Percentiles rank a stretch among this genome's conserved stretches.
These are phyloP conservation scores for Ehretia macrophylla DNA, from an alignment of 257 asterid genomes.

Conservation along the genomic window DNA sequence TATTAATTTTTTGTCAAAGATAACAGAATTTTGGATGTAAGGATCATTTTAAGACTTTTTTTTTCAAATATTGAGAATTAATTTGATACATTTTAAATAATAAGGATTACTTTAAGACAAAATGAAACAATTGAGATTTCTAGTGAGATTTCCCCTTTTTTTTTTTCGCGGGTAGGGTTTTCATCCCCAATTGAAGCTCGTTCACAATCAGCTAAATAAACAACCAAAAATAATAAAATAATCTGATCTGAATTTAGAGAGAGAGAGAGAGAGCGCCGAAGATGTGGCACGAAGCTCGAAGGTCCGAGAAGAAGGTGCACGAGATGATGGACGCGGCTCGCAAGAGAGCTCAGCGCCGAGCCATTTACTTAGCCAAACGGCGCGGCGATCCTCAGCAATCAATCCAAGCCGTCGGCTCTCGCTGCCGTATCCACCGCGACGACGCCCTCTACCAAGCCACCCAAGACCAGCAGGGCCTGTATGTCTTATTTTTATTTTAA, in stretches of 20 bases:
- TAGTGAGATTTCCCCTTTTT: no score
- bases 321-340: constrained; percentile 99
- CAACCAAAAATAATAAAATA: neutral
- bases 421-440: constrained; percentile 77
- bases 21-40: no score
- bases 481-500: constrained; percentile 16
- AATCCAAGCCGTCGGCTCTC: constrained; percentile 80
- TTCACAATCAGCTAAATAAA: neutral
- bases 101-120: no score
- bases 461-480: constrained; percentile 91
- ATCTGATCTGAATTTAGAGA: neutral
- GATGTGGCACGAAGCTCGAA: constrained; percentile 99
- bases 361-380: constrained; percentile 83
- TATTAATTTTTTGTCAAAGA: no score
- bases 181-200: neutral
- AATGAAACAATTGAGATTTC: no score
- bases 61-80: no score
- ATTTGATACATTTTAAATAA: no score
- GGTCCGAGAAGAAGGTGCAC: constrained; percentile 95
- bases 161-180: constrained; percentile 31
- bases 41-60: no score
- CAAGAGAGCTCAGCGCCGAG: constrained; percentile 97
- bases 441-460: constrained; percentile 85
- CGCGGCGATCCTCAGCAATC: constrained; percentile 97
- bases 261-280: neutral